These are phyloP conservation scores for Fusarium oxysporum DNA, from an alignment of 2,329 filamentous ascomycete species.

Conservation along the genomic window DNA sequence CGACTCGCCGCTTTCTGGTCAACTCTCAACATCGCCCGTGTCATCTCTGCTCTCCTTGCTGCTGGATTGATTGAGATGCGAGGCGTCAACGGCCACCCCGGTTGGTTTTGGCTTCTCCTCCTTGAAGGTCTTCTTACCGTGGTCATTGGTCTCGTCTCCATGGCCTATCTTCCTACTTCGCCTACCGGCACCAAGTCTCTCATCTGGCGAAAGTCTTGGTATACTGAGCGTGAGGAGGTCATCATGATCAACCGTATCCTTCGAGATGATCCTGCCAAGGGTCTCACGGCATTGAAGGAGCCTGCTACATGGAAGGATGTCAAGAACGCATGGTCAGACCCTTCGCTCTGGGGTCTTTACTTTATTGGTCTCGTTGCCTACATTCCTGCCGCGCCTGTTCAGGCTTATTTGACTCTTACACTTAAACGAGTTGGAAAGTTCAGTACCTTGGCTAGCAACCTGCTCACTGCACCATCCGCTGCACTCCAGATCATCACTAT, in stretches of 20 bases:
- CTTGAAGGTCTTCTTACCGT: slow-evolving; percentile 60
- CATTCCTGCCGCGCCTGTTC: slow-evolving; percentile 61
- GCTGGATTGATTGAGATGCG: slow-evolving; percentile 62
- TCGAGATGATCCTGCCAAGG: slow-evolving; percentile 66
- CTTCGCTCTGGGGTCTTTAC: slow-evolving; percentile 63
- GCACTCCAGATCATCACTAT: slow-evolving; percentile 68
- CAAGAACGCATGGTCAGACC: slow-evolving; percentile 58
- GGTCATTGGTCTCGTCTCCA: slow-evolving; percentile 64
- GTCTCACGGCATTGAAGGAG: slow-evolving; percentile 59
- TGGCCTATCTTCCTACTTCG: slow-evolving; percentile 70
- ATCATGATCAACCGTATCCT: slow-evolving; percentile 74
- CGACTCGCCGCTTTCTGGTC: slow-evolving; percentile 78
- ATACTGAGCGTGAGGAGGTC: slow-evolving; percentile 73
- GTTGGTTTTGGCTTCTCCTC: slow-evolving; percentile 67
- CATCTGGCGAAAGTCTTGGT: slow-evolving; percentile 74
- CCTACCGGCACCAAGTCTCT: slow-evolving; percentile 73
- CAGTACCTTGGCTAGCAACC: slow-evolving; percentile 68
- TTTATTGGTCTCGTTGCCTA: slow-evolving; percentile 61
- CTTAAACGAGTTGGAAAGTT: slow-evolving; percentile 66
- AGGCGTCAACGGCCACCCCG: slow-evolving; percentile 59
- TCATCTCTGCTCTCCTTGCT: slow-evolving; percentile 61
- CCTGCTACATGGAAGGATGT: slow-evolving; percentile 57
- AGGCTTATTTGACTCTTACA: slow-evolving; percentile 66
- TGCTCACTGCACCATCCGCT: slow-evolving; percentile 71
- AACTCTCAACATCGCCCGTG: slow-evolving; percentile 56